Percentiles rank a stretch among this genome's conserved stretches.
Evolutionary conservation across 2,329 filamentous ascomycete genomes (phyloP).

Genomic region (Aspergillus aculeatus): DNA sequence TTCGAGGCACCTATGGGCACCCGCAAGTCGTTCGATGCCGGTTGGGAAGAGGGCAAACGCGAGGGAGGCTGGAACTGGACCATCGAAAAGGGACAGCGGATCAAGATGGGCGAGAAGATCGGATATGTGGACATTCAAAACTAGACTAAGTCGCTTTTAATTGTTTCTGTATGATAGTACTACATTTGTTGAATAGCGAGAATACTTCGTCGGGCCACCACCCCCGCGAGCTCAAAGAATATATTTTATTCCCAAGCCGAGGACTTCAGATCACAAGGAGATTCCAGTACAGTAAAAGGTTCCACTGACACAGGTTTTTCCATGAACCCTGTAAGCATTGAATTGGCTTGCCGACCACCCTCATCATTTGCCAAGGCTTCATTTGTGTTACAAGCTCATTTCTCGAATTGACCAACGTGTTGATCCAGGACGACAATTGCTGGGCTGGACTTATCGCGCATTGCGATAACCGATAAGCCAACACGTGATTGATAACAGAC

Average conservation of each 20-base stretch:
- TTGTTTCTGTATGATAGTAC: constrained; percentile 12
- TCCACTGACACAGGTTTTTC: too few relatives aligned
- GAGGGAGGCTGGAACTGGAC: constrained; percentile 79
- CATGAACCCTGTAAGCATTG: too few relatives aligned
- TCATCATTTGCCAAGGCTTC: too few relatives aligned
- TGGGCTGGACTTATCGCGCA: neutral
- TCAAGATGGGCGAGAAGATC: constrained; percentile 85
- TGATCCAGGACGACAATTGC: neutral
- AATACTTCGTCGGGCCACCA: neutral
- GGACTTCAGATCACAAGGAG: too few relatives aligned
- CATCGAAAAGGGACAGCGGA: constrained; percentile 79
- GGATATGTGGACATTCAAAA: constrained; percentile 60
- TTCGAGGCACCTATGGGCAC: constrained; percentile 82
- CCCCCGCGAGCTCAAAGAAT: neutral
- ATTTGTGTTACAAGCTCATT: too few relatives aligned
- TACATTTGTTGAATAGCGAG: neutral
- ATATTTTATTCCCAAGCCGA: neutral
- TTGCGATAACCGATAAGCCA: neutral
- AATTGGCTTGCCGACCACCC: too few relatives aligned
- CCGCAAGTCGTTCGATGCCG: constrained; percentile 58
- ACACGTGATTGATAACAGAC: constrained; percentile 4
- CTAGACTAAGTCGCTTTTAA: constrained; percentile 6
- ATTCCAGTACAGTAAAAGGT: too few relatives aligned
- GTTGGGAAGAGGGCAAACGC: constrained; percentile 56
- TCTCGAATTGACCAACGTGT: too few relatives aligned